Base-by-base conservation (phyloP, 129 eudicot genomes). In the Arctium minus region DNA sequence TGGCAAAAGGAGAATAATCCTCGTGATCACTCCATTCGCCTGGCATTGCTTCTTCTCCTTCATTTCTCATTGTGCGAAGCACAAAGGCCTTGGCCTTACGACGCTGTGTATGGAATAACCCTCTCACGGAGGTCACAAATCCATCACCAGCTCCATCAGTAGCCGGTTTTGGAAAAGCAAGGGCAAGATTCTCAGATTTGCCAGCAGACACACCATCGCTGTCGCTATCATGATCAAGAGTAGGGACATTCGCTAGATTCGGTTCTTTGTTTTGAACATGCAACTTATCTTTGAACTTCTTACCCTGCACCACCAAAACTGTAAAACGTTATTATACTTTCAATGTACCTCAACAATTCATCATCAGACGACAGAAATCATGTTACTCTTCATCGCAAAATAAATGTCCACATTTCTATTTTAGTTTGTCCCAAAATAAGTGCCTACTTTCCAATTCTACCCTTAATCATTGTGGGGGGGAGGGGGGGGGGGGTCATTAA, bases 51-150 rank as follows among this genome's bases (percentile, higher is more conserved):
- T 94, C 98, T 67, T 94, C 97, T 77, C 86, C 94, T 76, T 92
- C 98, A n/a, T 97, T 97, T 89, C 98, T 91, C 98, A 94, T 94
- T 75, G 98, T 94, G 27, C 97, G 90, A 48, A 94, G 94, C 65
- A 94, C 94, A 87, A 94, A 94, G n/a, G 92, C 92, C 86, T 88
- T 94, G 74, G 98, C 98, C 83, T 91, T 94, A n/a, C 94, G 96
- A 38, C 91, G 92, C 77, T 94, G 97, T 74, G 88, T 81, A 77
- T 87, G 88, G 73, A 94, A 94, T 53, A 94, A 87, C 30, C 98
- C 98, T 85, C 87, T 94, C 56, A 94, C 86, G 10, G 98, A 94
- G 37, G 92, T 92, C 27, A 94, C 98, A 72, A 94, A 94, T 75
- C 94, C 91, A 80, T 94, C 98, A 44, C 97, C 98, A 7, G 97